Evolutionary conservation across 805 yeast species (phyloP), one percentile per base, ranked within the genome.

Genomic region (Ogataea salicorniae): DNA sequence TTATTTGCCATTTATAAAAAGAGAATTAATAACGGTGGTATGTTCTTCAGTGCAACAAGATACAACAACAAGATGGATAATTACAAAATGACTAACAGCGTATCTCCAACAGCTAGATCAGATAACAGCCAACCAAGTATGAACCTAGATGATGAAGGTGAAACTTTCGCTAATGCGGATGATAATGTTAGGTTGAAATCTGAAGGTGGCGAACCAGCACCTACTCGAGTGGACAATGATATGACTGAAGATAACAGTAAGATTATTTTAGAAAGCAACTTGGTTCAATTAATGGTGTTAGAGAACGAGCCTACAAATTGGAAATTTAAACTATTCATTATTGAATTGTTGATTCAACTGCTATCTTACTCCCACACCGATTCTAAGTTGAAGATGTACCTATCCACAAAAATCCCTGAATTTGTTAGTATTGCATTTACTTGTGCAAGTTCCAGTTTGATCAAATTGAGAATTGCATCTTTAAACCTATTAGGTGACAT

Each of bases 401-500:
- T 81, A 34, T 66, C 76, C 9, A 60, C 72, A 0, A 72, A 69
- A 41, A 72, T 84, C 6, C 72, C 80, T 8, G 95, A 87, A 18
- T 65, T 92, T 37, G 83, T 91, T 26, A 83, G 85, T 51, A 71
- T 89, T 5, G 82, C 96, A 1, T 91, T 88, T 58, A 74, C 84
- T 11, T 89, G 95, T 0, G 81, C 96, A 0, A 86, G 96, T 0
- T 79, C 95, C 0, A 76, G 83, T 4, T 75, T 87, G 3, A 65
- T 76, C 34, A 68, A 72, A 3, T 69, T 90, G 50, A 80, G 87
- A 54, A 60, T 81, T 5, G 61, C 75, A 20, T 96, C 97, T 0
- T 69, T 92, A 31, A 70, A 71, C 15, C 68, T 92, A 6, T 70
- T 94, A 26, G 84, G 83, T 46, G 77, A 77, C 40, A 72, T 87